These are phyloP conservation scores for Rhynchosporium secalis DNA, from an alignment of 2,329 filamentous ascomycete genomes.

Conservation along the genomic window DNA sequence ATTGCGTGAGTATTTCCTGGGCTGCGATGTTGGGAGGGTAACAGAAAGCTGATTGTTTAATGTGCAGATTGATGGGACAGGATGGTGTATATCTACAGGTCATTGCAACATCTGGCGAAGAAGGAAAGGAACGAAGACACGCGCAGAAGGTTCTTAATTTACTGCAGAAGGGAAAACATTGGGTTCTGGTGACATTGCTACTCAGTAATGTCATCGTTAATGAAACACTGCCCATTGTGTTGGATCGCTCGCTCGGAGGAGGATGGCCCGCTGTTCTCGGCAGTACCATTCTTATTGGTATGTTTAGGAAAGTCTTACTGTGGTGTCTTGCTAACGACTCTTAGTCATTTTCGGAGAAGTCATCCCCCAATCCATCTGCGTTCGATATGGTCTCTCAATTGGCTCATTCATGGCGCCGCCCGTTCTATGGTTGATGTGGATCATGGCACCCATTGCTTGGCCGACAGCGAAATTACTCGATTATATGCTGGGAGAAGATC, in stretches of 20 bases:
- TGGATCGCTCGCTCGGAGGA: slow-evolving; percentile 90
- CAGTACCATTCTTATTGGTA: slow-evolving; percentile 92
- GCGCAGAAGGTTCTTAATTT: slow-evolving; percentile 78
- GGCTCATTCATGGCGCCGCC: slow-evolving; percentile 90
- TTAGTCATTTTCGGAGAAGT: slow-evolving; percentile 97
- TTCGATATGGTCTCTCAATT: slow-evolving; percentile 92
- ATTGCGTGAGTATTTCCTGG: slow-evolving; percentile 63
- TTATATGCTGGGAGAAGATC: slow-evolving; percentile 87
- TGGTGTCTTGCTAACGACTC: slow-evolving; percentile 30
- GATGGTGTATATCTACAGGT: slow-evolving; percentile 98
- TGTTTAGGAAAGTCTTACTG: slow-evolving; percentile 32
- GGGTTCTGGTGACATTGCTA: slow-evolving; percentile 92
- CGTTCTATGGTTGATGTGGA: slow-evolving; percentile 86
- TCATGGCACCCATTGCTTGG: slow-evolving; percentile 87
- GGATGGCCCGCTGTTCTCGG: slow-evolving; percentile 93
- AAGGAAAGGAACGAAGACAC: slow-evolving; percentile 82
- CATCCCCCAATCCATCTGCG: slow-evolving; percentile 92
- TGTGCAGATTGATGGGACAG: slow-evolving; percentile 50
- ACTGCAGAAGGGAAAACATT: slow-evolving; percentile 89
- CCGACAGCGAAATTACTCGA: slow-evolving; percentile 95
- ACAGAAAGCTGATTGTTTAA: slow-evolving; percentile 8
- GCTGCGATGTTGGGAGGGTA: background rate
- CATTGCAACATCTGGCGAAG: slow-evolving; percentile 79
- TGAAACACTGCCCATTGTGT: slow-evolving; percentile 90
- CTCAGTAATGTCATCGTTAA: slow-evolving; percentile 98